phyloP scores from a whole-genome alignment of 1,139 yeast species.

The Taphrina flavorubra region DNA sequence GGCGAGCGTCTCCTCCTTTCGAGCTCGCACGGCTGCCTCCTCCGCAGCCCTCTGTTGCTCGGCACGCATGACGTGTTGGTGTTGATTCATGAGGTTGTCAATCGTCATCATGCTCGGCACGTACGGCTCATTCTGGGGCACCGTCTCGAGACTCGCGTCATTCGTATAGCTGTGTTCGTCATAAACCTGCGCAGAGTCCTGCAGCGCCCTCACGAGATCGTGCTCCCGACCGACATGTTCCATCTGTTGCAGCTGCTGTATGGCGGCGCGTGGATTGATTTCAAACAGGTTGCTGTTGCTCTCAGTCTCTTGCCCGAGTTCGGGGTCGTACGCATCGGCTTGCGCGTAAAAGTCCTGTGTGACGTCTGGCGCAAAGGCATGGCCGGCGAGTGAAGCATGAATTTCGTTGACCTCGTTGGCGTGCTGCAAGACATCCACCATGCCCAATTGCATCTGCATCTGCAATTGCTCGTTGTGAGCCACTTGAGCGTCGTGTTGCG shows the following conservation, averaged over 20 bases:
- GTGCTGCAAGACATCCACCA: constrained; percentile 22
- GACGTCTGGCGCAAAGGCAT: constrained; percentile 10
- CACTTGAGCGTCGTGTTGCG: constrained; percentile 2
- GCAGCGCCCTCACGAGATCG: constrained; percentile 1
- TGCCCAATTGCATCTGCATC: constrained; percentile 30
- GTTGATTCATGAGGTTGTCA: constrained; percentile 30
- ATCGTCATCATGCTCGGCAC: constrained; percentile 32
- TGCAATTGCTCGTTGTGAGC: constrained; percentile 22
- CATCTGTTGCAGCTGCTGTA: constrained; percentile 24
- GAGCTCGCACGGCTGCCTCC: constrained; percentile 28
- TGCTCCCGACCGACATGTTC: constrained; percentile 8
- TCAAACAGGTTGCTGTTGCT: constrained; percentile 26
- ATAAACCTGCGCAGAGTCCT: constrained; percentile 12
- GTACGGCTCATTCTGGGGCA: constrained; percentile 19
- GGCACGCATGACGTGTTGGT: constrained; percentile 22
- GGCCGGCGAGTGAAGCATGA: constrained; percentile 11
- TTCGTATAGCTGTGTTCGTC: constrained; percentile 2
- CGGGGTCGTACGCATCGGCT: constrained; percentile 11
- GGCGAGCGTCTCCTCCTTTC: constrained; percentile 22
- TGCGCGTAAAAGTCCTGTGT: constrained; percentile 23
- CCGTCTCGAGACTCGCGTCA: constrained; percentile 4
- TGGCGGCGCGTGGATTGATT: constrained; percentile 29
- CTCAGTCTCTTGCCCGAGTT: constrained; percentile 7
- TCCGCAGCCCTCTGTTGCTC: constrained; percentile 25
- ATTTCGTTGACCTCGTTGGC: constrained; percentile 3